Evolutionary conservation across 2,329 filamentous ascomycete genomes (phyloP).

Genomic region (Allantophomopsis lycopodina): DNA sequence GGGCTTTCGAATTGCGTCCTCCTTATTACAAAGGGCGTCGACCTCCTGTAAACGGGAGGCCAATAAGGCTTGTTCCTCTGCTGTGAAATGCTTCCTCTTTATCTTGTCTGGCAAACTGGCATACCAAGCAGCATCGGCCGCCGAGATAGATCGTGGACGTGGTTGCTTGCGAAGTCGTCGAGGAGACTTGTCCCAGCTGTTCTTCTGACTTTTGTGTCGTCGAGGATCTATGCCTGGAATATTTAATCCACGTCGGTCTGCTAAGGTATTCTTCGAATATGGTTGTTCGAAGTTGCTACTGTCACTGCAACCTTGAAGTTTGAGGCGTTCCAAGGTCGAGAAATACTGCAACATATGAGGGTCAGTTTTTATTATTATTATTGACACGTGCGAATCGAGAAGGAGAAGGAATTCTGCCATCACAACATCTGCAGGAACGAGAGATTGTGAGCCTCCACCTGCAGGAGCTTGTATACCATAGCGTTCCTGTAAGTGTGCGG

Average conservation of each 20-base stretch:
- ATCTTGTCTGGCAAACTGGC: conserved; percentile 60
- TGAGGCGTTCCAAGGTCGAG: conserved; percentile 56
- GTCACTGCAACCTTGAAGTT: conserved; percentile 35
- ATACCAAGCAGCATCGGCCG: conserved; percentile 53
- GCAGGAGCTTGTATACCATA: neutral
- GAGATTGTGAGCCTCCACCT: neutral
- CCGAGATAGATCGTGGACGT: conserved; percentile 23
- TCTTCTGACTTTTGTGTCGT: conserved; percentile 5
- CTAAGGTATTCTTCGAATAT: conserved; percentile 10
- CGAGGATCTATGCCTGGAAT: conserved; percentile 11
- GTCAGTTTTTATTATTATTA: conserved; percentile 3
- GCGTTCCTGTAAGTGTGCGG: neutral
- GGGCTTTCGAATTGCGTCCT: conserved; percentile 40
- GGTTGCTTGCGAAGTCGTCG: conserved; percentile 13
- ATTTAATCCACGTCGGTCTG: conserved; percentile 14
- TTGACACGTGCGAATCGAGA: neutral
- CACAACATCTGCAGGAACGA: conserved; percentile 3
- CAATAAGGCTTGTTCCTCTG: conserved; percentile 54
- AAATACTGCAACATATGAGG: conserved; percentile 41
- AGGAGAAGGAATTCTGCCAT: neutral
- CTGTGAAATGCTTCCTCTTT: conserved; percentile 54
- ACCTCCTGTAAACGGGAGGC: conserved; percentile 35
- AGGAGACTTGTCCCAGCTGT: conserved; percentile 13
- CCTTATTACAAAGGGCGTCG: conserved; percentile 40
- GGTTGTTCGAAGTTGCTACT: conserved; percentile 13